Evolutionary conservation across 192 early-diverging fungal genomes (phyloP).

Genomic region (Jimgerdemannia lactiflua): DNA sequence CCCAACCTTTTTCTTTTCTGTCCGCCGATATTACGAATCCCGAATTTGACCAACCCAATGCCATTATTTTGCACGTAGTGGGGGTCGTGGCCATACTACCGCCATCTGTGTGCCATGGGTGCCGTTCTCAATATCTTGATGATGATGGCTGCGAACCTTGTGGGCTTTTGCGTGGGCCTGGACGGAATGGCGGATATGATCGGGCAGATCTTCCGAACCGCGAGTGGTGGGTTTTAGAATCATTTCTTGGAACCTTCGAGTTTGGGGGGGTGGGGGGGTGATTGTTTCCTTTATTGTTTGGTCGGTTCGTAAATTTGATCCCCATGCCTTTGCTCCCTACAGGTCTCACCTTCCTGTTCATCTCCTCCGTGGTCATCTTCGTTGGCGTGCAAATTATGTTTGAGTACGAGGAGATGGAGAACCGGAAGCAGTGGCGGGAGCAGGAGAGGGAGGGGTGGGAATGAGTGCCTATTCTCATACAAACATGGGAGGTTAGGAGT

Average conservation of each 20-base stretch:
- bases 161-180: slow-evolving; percentile 92
- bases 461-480: background rate
- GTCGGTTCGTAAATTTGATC: background rate
- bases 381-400: slow-evolving; percentile 74
- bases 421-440: slow-evolving; percentile 26
- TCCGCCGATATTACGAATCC: too few species aligned
- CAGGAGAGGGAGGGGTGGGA: background rate
- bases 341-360: slow-evolving; percentile 45
- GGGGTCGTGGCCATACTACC: slow-evolving; percentile 56
- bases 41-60: too few species aligned
- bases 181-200: slow-evolving; percentile 81
- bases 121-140: slow-evolving; percentile 83
- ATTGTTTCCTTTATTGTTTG: background rate
- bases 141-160: slow-evolving; percentile 96
- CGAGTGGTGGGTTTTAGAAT: slow-evolving; percentile 38
- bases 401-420: slow-evolving; percentile 76
- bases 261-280: background rate
- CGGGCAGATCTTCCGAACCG: slow-evolving; percentile 54
- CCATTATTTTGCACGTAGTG: slow-evolving; percentile 47
- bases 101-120: slow-evolving; percentile 79
- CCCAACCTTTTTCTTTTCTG: too few species aligned
- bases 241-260: background rate
- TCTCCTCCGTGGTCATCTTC: slow-evolving; percentile 53
- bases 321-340: slow-evolving; percentile 15
- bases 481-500: too few species aligned